Base-by-base conservation (phyloP, 352 stramenopile genomes). In the Globisporangium lucens region DNA sequence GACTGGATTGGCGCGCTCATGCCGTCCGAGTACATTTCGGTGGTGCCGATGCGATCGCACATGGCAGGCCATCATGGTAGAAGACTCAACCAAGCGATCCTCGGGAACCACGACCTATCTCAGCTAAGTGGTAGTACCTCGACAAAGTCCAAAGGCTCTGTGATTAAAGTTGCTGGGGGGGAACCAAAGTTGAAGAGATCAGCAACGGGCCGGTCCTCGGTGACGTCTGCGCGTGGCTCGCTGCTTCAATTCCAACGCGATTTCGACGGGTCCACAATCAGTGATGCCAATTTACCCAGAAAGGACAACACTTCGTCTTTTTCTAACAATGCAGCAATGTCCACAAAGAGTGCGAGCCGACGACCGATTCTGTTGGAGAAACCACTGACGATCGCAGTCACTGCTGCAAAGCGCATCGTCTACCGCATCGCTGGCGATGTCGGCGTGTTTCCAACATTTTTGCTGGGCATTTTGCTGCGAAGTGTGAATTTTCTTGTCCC, bases 1-100 rank as follows among this genome's bases (percentile, higher is more conserved):
- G 82, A 90, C 58, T 93, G 85, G 85, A 56, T 93, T 5, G 83
- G 80, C 15, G 79, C 85, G 4, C 75, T 93, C 33, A 85, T 79
- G 70, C 78, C 78, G 0, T 93, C 85, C 0, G 85, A 93, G 56
- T 93, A 93, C 66, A 83, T 89, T 5, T 83, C 82, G 0, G 56
- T 87, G 1, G 51, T 90, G 13, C 79, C 85, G 2, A 84, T 83
- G 71, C 58, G 69, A 4, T 70, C 71, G 52, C 70, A 68, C 7
- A 62, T 63, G 55, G 60, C 33, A 13, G 47, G 15, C 0, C 61
- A 65, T n/a, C 24, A 51, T 8, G 35, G 57, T 2, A 36, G 57
- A 1, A 36, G 47, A 5, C 65, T 24, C 3, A 47, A 52, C 15
- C 49, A 29, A 17, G 20, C 29, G n/a, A 56, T 53, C 12, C 13